Conservation (phyloP, 2,329 filamentous ascomycete genomes). For the Chaetoscypha palmicola region DNA sequence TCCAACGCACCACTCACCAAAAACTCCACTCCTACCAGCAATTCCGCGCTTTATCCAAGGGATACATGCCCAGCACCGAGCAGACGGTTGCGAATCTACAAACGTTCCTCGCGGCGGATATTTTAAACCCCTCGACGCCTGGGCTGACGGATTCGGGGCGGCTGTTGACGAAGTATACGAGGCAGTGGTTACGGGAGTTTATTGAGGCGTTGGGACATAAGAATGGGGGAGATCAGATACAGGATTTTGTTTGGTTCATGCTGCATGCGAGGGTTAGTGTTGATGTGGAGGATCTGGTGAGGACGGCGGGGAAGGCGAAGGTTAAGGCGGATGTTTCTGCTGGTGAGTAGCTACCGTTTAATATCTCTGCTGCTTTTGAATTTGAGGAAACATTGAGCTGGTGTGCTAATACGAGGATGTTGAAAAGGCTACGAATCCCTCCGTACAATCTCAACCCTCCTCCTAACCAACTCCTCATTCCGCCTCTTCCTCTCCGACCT, state of each 20-base stretch:
- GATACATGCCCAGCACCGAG: slow-evolving; percentile 88
- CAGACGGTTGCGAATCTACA: slow-evolving; percentile 75
- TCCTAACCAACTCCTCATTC: slow-evolving; percentile 87
- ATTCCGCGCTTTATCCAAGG: slow-evolving; percentile 70
- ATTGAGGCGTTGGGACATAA: slow-evolving; percentile 79
- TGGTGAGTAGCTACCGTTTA: slow-evolving; percentile 38
- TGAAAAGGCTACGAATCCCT: slow-evolving; percentile 80
- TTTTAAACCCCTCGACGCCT: slow-evolving; percentile 68
- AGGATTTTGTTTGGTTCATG: slow-evolving; percentile 86
- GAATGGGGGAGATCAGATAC: slow-evolving; percentile 76
- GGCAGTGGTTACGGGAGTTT: slow-evolving; percentile 69
- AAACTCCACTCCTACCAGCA: slow-evolving; percentile 95
- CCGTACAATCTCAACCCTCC: slow-evolving; percentile 73
- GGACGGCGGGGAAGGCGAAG: slow-evolving; percentile 54
- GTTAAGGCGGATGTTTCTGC: slow-evolving; percentile 65
- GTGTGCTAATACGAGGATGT: slow-evolving; percentile 16
- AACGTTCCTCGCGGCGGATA: slow-evolving; percentile 67
- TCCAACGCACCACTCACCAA: slow-evolving; percentile 73
- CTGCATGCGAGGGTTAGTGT: slow-evolving; percentile 64
- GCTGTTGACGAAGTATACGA: slow-evolving; percentile 62
- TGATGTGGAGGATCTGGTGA: slow-evolving; percentile 56
- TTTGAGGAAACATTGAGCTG: background rate
- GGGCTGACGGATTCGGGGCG: slow-evolving; percentile 74
- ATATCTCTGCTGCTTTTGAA: background rate
- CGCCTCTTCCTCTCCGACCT: slow-evolving; percentile 78